Evolutionary conservation across 2,329 filamentous ascomycete species (phyloP).

Genomic region (Cytospora schulzeri): DNA sequence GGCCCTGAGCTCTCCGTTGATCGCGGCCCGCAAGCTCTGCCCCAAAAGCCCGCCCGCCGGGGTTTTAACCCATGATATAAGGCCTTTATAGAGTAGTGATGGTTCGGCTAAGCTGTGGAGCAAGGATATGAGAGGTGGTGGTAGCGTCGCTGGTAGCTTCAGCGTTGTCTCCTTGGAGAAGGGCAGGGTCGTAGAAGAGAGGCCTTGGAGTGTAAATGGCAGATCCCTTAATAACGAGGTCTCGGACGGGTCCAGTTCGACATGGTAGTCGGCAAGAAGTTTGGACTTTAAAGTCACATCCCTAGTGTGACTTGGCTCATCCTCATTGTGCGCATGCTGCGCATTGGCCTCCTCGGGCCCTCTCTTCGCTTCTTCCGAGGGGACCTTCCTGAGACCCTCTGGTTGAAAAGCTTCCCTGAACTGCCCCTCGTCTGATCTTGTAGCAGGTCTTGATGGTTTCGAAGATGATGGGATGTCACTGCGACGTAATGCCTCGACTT

Average conservation of each 20-base stretch:
- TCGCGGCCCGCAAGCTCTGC: constrained; percentile 87
- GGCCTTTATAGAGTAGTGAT: constrained; percentile 81
- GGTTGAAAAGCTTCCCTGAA: constrained; percentile 58
- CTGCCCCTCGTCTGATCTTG: constrained; percentile 50
- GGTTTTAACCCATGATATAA: constrained; percentile 81
- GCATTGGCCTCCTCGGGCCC: constrained; percentile 39
- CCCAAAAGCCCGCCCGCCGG: constrained; percentile 82
- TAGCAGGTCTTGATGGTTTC: constrained; percentile 41
- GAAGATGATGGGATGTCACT: constrained; percentile 29
- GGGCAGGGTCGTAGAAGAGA: constrained; percentile 82
- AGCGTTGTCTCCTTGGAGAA: constrained; percentile 72
- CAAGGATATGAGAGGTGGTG: constrained; percentile 81
- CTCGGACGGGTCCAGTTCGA: constrained; percentile 64
- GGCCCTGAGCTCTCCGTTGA: constrained; percentile 80
- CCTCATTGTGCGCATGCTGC: constrained; percentile 34
- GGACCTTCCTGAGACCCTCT: constrained; percentile 50
- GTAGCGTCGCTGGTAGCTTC: constrained; percentile 76
- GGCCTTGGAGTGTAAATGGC: constrained; percentile 88
- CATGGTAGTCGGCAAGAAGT: constrained; percentile 58
- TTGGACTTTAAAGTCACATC: constrained; percentile 61
- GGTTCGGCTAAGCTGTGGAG: constrained; percentile 90
- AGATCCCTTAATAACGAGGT: constrained; percentile 73
- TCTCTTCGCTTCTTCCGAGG: constrained; percentile 44
- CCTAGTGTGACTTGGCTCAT: constrained; percentile 42
- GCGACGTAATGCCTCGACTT: constrained; percentile 24